These are phyloP conservation scores for Alternaria dauci DNA, from an alignment of 2,329 filamentous ascomycete genomes.

Conservation along the genomic window DNA sequence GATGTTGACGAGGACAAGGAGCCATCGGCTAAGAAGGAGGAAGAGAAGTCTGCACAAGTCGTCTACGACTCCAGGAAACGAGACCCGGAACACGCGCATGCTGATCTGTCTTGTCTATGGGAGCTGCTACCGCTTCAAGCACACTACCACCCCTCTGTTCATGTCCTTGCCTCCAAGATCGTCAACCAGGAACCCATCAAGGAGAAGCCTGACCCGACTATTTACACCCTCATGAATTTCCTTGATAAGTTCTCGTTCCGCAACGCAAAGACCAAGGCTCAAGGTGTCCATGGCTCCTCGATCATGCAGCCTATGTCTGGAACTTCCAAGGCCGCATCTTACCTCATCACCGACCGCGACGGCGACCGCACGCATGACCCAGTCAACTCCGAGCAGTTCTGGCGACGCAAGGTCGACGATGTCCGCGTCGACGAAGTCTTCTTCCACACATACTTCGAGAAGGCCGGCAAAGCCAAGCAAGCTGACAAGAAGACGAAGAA, in stretches of 20 bases:
- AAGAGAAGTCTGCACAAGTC: conserved; percentile 24
- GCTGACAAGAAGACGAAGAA: conserved; percentile 66
- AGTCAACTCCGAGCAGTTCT: conserved; percentile 89
- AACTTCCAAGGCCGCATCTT: conserved; percentile 65
- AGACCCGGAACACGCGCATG: conserved; percentile 88
- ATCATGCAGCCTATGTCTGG: conserved; percentile 95
- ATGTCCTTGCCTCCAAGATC: conserved; percentile 79
- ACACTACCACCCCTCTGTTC: conserved; percentile 94
- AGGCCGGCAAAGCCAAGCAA: conserved; percentile 63
- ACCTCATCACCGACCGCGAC: conserved; percentile 68
- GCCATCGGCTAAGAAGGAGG: conserved; percentile 28
- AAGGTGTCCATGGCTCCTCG: conserved; percentile 75
- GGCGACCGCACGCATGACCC: conserved; percentile 67
- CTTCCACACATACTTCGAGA: conserved; percentile 96
- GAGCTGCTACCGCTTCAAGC: conserved; percentile 80
- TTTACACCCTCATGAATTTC: conserved; percentile 93
- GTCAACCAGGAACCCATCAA: conserved; percentile 74
- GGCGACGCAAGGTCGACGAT: conserved; percentile 87
- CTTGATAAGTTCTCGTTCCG: conserved; percentile 98
- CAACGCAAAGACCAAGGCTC: conserved; percentile 75
- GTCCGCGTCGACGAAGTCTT: conserved; percentile 93
- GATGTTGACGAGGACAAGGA: conserved; percentile 64
- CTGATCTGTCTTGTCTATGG: conserved; percentile 93
- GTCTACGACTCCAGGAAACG: conserved; percentile 88
- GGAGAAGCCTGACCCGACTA: conserved; percentile 87